Percentiles rank a stretch among this genome's conserved stretches.
Evolutionary conservation across 140 eudicot species (phyloP).

Genomic region (Anethum foeniculum): DNA sequence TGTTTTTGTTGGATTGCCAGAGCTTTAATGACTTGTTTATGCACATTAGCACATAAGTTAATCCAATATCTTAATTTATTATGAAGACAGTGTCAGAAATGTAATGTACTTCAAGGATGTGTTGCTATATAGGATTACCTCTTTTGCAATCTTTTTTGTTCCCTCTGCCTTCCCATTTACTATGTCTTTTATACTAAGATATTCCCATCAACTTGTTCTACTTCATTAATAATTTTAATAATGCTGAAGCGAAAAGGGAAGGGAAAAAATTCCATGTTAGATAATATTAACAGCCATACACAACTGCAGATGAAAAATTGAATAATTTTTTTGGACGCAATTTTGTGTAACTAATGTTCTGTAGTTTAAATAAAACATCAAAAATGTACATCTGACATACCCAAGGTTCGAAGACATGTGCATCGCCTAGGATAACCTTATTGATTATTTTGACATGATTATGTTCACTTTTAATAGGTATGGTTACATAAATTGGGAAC

Average conservation of each 20-base stretch:
- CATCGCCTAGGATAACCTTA: background rate
- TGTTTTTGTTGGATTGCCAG: background rate
- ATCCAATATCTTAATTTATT: background rate
- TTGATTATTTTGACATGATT: background rate
- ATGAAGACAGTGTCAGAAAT: background rate
- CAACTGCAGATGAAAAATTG: background rate
- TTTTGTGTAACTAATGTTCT: background rate
- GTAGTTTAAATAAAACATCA: background rate
- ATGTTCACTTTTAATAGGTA: conserved; percentile 37
- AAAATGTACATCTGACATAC: background rate
- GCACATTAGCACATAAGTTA: background rate
- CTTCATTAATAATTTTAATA: background rate
- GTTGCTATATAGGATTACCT: background rate
- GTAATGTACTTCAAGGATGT: background rate
- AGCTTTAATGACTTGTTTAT: background rate
- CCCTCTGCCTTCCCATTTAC: background rate
- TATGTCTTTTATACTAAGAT: background rate
- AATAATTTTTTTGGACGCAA: background rate
- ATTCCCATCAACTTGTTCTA: background rate
- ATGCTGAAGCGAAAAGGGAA: background rate
- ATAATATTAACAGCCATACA: background rate
- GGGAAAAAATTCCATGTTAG: background rate
- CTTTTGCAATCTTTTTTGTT: background rate
- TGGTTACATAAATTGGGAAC: conserved; percentile 85
- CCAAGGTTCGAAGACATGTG: background rate